Base-by-base conservation (phyloP, 768 basidiomycete genomes). In the Gelatoporia subvermispora region DNA sequence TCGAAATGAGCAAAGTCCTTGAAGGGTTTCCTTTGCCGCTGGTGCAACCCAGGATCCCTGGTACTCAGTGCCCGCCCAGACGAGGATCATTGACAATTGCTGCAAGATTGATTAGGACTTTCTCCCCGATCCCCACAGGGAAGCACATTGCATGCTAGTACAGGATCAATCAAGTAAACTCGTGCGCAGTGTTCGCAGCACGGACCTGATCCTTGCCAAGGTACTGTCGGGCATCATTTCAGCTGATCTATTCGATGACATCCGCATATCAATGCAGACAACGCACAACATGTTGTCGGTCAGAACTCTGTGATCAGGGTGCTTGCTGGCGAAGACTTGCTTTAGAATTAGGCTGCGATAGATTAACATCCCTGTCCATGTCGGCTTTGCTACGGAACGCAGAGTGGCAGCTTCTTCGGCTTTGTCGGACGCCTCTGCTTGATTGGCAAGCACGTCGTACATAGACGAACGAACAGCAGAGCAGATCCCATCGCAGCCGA, bases 291-390 rank as follows among this genome's bases (percentile, higher is more conserved):
- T 45, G 7, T 59, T 37, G 1, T 47, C 35, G 7, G 48, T 56
- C 9, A 71, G 40, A 3, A 59, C 49, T 1, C 35, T 34, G n/a
- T 62, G 55, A 3, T 60, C 43, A 2, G 67, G 69, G 23, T 53
- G 8, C 15, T 56, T 52, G 34, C 52, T 50, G 18, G 47, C 50
- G 45, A 77, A 47, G 1, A 48, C 45, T n/a, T 68, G 63, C 1
- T 61, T 62, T 5, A 71, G 52, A 20, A 76, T 55, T 18, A 76
- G 54, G 3, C 50, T 60, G 4, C 76, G 65, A 48, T 77, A 76
- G 1, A 65, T 63, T 3, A 61, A 47, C 3, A 64, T 66, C 5
- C 78, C 77, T 1, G 68, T 74, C 62, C 71, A 78, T 0, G 57
- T 57, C 5, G 75, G 68, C 16, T 64, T 48, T 0, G 56, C 41